A percentile compares a stretch with the other conserved stretches of the same genome.
phyloP scores from a whole-genome alignment of 352 stramenopile species.

The Phytopythium delawarense region DNA sequence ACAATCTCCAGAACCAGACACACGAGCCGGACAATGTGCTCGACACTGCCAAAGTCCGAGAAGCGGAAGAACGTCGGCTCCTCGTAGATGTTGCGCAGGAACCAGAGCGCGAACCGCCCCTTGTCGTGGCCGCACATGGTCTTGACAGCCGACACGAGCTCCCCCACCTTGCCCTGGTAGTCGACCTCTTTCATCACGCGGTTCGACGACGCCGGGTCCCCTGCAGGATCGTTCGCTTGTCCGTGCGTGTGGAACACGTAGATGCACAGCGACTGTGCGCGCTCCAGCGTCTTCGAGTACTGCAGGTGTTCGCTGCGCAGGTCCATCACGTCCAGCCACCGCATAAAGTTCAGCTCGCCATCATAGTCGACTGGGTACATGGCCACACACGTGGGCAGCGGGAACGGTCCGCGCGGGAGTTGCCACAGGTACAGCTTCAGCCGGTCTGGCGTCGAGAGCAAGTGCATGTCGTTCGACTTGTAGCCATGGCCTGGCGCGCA shows the following conservation, averaged over 20 bases:
- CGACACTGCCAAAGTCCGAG: constrained; percentile 77
- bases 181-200: constrained; percentile 72
- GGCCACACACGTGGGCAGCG: constrained; percentile 56
- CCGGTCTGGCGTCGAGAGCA: constrained; percentile 58
- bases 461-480: constrained; percentile 73
- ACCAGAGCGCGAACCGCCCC: constrained; percentile 76
- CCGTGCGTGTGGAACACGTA: constrained; percentile 86
- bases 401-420: constrained; percentile 63
- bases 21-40: constrained; percentile 77
- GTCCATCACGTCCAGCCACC: constrained; percentile 83
- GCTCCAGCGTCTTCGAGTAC: constrained; percentile 77
- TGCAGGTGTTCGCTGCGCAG: constrained; percentile 68
- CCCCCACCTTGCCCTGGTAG: constrained; percentile 78
- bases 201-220: constrained; percentile 23
- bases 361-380: constrained; percentile 68
- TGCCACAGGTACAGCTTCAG: constrained; percentile 84
- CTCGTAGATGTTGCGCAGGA: constrained; percentile 81
- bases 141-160: constrained; percentile 82
- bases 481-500: constrained; percentile 78
- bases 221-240: constrained; percentile 49
- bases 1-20: constrained; percentile 82
- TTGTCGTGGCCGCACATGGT: constrained; percentile 87
- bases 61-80: constrained; percentile 78
- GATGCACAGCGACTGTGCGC: constrained; percentile 72
- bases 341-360: constrained; percentile 55